Percentiles rank a stretch among this genome's conserved stretches.
Conservation (phyloP, 805 yeast species). For the Lipomyces oligophaga region DNA sequence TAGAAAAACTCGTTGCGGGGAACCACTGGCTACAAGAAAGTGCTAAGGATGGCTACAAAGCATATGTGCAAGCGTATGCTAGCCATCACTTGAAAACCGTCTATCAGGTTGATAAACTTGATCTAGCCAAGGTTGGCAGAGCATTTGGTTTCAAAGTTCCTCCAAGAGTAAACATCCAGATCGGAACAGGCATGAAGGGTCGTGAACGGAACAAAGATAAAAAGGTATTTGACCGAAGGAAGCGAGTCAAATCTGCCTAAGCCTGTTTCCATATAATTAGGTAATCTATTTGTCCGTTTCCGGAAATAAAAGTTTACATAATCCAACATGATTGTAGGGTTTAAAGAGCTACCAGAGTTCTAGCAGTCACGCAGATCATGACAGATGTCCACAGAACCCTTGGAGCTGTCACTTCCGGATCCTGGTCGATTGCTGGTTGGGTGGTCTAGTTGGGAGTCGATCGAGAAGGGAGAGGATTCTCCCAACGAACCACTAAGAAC, state of each 20-base stretch:
- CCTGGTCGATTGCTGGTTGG: too few relatives aligned
- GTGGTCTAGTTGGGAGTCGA: too few relatives aligned
- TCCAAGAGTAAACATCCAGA: constrained; percentile 93
- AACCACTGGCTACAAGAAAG: constrained; percentile 88
- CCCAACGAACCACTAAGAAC: too few relatives aligned
- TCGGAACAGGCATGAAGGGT: constrained; percentile 47
- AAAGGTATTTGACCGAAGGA: neutral
- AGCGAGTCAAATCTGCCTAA: neutral
- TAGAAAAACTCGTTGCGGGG: constrained; percentile 83
- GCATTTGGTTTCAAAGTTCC: constrained; percentile 90
- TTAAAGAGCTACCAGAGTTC: too few relatives aligned
- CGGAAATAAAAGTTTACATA: too few relatives aligned
- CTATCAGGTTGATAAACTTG: constrained; percentile 92
- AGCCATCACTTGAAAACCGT: constrained; percentile 95
- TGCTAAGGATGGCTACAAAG: constrained; percentile 96
- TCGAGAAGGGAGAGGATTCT: too few relatives aligned
- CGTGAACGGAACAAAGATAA: neutral
- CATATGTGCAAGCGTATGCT: constrained; percentile 95
- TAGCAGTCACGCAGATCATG: too few relatives aligned
- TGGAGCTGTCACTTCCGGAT: too few relatives aligned
- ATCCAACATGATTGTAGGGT: too few relatives aligned
- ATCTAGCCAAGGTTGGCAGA: constrained; percentile 89
- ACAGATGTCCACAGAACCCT: too few relatives aligned
- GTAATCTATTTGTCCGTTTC: too few relatives aligned
- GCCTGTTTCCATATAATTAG: too few relatives aligned